Conservation (phyloP, 129 eudicot genomes). For the Chrysanthemum lavandulifolium region DNA sequence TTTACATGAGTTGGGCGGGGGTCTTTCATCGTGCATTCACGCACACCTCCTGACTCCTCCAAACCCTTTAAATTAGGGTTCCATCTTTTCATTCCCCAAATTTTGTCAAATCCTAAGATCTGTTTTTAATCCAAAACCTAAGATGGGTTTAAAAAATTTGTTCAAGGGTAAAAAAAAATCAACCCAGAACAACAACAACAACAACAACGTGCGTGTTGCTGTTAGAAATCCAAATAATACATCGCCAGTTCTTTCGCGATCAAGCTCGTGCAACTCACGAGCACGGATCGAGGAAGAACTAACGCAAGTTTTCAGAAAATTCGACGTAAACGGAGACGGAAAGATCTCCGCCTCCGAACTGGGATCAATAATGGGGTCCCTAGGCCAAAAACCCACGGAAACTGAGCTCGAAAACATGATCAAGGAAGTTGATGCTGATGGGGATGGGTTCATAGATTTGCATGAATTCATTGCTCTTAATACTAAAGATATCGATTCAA, state of each 20-base stretch:
- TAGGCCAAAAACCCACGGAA: constrained; percentile 50
- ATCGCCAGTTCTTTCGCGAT: constrained; percentile 16
- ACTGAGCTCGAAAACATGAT: constrained; percentile 52
- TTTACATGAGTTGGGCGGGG: too few relatives aligned
- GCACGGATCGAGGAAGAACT: constrained; percentile 48
- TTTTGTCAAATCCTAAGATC: too few relatives aligned
- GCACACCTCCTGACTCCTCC: too few relatives aligned
- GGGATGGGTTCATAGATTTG: constrained; percentile 68
- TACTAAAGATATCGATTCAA: constrained; percentile 54
- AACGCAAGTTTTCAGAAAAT: constrained; percentile 52
- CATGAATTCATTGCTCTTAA: constrained; percentile 61
- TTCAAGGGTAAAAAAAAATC: constrained; percentile 6
- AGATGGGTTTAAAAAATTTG: too few relatives aligned
- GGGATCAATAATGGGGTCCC: constrained; percentile 66
- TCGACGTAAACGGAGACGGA: constrained; percentile 69
- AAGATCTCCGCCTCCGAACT: constrained; percentile 67
- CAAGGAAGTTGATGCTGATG: constrained; percentile 60
- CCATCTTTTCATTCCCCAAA: too few relatives aligned
- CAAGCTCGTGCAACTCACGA: constrained; percentile 31
- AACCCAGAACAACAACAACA: not conserved
- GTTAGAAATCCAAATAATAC: not conserved
- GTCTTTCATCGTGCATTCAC: too few relatives aligned
- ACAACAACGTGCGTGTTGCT: too few relatives aligned
- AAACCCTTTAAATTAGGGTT: too few relatives aligned
- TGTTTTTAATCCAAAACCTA: too few relatives aligned